Percentiles rank a stretch among this genome's conserved stretches.
Conservation (phyloP, 345 rosid species). For the Arabidopsis arenosa region DNA sequence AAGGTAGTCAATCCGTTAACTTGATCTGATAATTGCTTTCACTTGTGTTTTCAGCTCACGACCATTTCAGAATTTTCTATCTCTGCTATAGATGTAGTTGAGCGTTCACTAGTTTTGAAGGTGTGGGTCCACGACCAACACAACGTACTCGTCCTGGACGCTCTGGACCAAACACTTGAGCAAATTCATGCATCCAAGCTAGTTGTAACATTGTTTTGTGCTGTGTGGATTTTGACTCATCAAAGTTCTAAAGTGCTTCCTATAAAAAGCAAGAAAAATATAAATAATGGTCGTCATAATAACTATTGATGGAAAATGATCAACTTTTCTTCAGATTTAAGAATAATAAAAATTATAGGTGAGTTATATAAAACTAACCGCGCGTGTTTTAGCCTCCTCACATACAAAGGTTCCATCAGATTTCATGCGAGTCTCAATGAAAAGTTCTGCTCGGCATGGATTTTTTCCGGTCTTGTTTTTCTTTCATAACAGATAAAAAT, state of each 20-base stretch:
- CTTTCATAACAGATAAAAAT: background rate
- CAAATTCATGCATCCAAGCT: conserved; percentile 25
- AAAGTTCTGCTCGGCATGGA: background rate
- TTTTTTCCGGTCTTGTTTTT: background rate
- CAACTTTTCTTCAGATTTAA: too few relatives aligned
- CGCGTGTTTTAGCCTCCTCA: background rate
- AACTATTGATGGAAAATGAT: too few relatives aligned
- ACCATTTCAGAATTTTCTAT: conserved; percentile 1
- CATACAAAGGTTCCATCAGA: conserved; percentile 6
- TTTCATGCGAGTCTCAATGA: background rate
- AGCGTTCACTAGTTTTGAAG: background rate
- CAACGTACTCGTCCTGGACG: background rate
- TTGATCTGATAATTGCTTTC: background rate
- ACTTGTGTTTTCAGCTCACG: background rate
- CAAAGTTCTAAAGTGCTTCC: background rate
- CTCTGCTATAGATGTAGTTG: background rate
- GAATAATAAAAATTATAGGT: too few relatives aligned
- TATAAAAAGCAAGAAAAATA: background rate
- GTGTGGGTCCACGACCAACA: conserved; percentile 4
- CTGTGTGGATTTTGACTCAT: background rate
- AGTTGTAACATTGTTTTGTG: background rate
- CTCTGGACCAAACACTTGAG: conserved; percentile 25
- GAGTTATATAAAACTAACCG: background rate
- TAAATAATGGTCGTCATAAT: too few relatives aligned
- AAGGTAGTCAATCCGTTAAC: background rate